These are phyloP conservation scores for Aspergillus conjunctus DNA, from an alignment of 495 filamentous ascomycete genomes.

Conservation along the genomic window DNA sequence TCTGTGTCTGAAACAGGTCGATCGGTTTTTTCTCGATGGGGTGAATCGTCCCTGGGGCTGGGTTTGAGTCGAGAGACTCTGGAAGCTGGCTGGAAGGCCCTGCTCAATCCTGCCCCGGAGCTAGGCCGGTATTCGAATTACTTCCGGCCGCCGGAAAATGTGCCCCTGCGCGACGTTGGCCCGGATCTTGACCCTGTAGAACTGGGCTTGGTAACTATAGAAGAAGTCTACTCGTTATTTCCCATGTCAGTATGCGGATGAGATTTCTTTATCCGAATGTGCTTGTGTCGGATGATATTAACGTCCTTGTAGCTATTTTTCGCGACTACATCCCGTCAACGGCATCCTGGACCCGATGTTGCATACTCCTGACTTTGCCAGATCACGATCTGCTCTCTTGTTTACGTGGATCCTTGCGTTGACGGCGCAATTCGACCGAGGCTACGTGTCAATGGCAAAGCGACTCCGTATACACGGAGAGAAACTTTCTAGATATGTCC, in stretches of 20 bases:
- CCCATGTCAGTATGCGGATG: constrained; percentile 47
- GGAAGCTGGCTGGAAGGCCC: constrained; percentile 21
- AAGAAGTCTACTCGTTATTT: constrained; percentile 59
- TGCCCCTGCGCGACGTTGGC: constrained; percentile 46
- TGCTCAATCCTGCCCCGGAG: constrained; percentile 10
- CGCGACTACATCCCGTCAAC: constrained; percentile 63
- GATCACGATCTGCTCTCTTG: constrained; percentile 60
- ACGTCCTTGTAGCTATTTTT: constrained; percentile 54
- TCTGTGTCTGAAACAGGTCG: not conserved
- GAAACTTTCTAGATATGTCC: constrained; percentile 58
- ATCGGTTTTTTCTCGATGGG: constrained; percentile 21
- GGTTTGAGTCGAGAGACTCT: constrained; percentile 22
- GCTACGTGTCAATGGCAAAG: constrained; percentile 55
- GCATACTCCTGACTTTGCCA: constrained; percentile 62
- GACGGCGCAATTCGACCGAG: constrained; percentile 60
- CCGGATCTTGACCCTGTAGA: constrained; percentile 65
- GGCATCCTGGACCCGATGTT: constrained; percentile 64
- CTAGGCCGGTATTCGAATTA: constrained; percentile 24
- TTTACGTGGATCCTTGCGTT: constrained; percentile 66
- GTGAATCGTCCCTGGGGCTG: constrained; percentile 30
- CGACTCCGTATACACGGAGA: constrained; percentile 61
- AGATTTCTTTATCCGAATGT: not conserved
- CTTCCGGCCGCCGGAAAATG: constrained; percentile 17
- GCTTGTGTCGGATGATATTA: not conserved
- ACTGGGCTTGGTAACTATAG: constrained; percentile 57